Percentiles rank a stretch among this genome's conserved stretches.
These are phyloP conservation scores for Populus hybrid DNA, from an alignment of 441 rosid species.

Conservation along the genomic window DNA sequence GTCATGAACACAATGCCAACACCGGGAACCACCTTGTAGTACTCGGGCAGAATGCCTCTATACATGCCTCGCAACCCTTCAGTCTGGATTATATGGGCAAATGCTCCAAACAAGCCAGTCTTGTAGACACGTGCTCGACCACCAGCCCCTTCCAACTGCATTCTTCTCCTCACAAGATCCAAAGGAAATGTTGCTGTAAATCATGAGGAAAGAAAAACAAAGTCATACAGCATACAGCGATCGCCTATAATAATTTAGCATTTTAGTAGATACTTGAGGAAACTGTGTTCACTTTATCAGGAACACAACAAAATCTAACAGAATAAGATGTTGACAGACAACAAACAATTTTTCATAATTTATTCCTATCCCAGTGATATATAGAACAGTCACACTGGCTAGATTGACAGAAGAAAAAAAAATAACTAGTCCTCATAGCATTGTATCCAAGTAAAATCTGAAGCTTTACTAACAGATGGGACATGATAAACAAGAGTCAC, in stretches of 20 bases:
- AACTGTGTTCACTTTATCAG: neutral
- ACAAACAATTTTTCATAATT: neutral
- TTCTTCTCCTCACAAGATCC: conserved; percentile 96
- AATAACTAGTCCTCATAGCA: neutral
- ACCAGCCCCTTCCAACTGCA: conserved; percentile 91
- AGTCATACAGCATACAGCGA: neutral
- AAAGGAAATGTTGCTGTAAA: conserved; percentile 81
- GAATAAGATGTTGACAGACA: neutral
- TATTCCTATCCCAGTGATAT: neutral
- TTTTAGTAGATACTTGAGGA: neutral
- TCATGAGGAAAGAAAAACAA: conserved; percentile 2
- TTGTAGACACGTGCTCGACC: conserved; percentile 79
- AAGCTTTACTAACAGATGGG: no score
- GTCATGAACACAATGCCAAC: conserved; percentile 97
- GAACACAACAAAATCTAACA: neutral
- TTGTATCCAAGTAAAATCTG: neutral
- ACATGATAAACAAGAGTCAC: neutral
- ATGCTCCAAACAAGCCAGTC: conserved; percentile 65
- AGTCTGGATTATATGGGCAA: conserved; percentile 58
- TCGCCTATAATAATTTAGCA: neutral
- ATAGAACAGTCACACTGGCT: neutral
- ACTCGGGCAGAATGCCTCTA: conserved; percentile 92
- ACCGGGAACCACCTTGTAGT: conserved; percentile 90
- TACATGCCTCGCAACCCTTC: conserved; percentile 89
- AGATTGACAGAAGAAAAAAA: neutral